These are phyloP conservation scores for Acrocalymma vagum DNA, from an alignment of 2,329 filamentous ascomycete genomes.

Conservation along the genomic window DNA sequence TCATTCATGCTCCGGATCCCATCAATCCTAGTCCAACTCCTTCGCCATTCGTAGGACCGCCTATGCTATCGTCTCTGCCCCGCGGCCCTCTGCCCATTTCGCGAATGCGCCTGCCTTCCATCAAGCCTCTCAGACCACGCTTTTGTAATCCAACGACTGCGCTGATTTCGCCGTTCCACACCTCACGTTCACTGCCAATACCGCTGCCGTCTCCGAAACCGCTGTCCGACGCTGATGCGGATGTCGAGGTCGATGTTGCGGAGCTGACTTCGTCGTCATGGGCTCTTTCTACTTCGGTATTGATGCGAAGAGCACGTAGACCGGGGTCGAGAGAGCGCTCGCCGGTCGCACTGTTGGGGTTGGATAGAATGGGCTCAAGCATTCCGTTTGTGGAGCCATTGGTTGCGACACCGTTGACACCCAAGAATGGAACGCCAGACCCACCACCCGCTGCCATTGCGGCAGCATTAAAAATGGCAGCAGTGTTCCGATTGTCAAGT, in stretches of 20 bases:
- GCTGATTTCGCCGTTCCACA: slow-evolving; percentile 84
- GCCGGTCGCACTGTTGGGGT: slow-evolving; percentile 14
- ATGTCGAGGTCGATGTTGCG: slow-evolving; percentile 38
- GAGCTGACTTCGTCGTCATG: slow-evolving; percentile 47
- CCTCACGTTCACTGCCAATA: slow-evolving; percentile 61
- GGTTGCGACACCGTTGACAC: slow-evolving; percentile 35
- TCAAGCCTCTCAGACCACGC: slow-evolving; percentile 85
- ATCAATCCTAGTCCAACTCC: slow-evolving; percentile 39
- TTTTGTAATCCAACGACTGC: slow-evolving; percentile 97
- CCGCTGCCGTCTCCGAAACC: slow-evolving; percentile 43
- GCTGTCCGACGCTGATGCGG: slow-evolving; percentile 41
- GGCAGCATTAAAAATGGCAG: slow-evolving; percentile 96
- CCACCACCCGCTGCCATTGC: slow-evolving; percentile 98
- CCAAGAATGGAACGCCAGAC: slow-evolving; percentile 74
- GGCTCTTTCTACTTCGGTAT: slow-evolving; percentile 54
- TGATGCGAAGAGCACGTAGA: slow-evolving; percentile 55
- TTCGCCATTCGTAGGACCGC: slow-evolving; percentile 28
- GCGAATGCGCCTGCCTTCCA: slow-evolving; percentile 90
- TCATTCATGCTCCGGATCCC: slow-evolving; percentile 10
- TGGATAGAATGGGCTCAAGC: slow-evolving; percentile 10
- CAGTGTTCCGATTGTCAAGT: slow-evolving; percentile 91
- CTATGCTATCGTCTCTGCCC: slow-evolving; percentile 40
- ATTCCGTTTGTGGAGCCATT: slow-evolving; percentile 38
- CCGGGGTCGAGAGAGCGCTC: slow-evolving; percentile 43
- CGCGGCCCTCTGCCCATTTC: slow-evolving; percentile 66